Base-by-base conservation (phyloP, 176 grass and related monocot genomes). In the Tillandsia fasciculata region DNA sequence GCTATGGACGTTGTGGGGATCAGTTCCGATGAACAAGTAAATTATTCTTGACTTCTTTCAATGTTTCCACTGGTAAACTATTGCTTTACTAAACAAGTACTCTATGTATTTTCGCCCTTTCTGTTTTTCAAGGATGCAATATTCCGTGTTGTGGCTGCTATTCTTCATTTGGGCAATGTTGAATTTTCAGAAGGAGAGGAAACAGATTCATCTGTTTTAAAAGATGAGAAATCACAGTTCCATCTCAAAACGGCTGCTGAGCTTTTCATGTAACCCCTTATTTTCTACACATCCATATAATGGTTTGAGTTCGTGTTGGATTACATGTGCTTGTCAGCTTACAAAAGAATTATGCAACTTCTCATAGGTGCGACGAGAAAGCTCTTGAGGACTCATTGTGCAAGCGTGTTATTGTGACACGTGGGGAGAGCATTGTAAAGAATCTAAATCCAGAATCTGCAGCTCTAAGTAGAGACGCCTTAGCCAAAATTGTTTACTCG, bases 1-100 rank as follows among this genome's bases (percentile, higher is more conserved):
- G 93, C 93, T 68, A 96, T 96, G 93, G 84, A 87, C 47, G 70
- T 96, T 85, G 89, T 96, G 52, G 93, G 93, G 73, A 96, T 96
- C 50, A 90, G 72, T 76, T 76, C 83, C 48, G 81, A 83, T 87
- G 93, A 96, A 71, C 93, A 96, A 89, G 93, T 92, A 77, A 51
- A 11, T 69, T 74, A 14, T 17, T 27, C 17, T 17, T 27, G 67
- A 20, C 69, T 65, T 23, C 24, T 78, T 26, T 14, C 27, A 12
- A 12, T 49, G 6, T 23, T 4, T 61, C 56, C 22, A 61, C 56
- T 18, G 17, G 56, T 9, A 61, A 59, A 11, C 48, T 1, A 14
- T n/a, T 49, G 9, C 9, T 67, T 67, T 67, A 48, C 4, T 67
- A 67, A 67, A n/a, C 13, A 10, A 67, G 18, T 63, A 22, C 48